Evolutionary conservation across 371 early-diverging fungal species (phyloP).

Genomic region (Apophysomyces trapeziformis): DNA sequence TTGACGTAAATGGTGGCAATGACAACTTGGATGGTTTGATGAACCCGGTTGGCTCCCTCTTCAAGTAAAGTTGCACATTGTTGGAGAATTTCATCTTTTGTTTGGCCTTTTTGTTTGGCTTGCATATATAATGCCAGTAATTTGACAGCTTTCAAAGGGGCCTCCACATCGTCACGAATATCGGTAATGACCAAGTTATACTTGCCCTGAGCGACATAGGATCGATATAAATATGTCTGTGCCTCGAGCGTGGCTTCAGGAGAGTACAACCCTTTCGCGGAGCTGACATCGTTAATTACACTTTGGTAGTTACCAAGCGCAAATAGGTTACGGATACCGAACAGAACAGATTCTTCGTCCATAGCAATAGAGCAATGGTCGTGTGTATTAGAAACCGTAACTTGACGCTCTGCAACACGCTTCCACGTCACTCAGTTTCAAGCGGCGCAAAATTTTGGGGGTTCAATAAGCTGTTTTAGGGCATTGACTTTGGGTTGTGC

Average conservation of each 20-base stretch:
- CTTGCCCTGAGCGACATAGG: conserved; percentile 71
- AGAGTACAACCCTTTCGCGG: conserved; percentile 43
- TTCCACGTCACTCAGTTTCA: no score
- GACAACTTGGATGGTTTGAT: conserved; percentile 52
- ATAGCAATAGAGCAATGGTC: conserved; percentile 18
- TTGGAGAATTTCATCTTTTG: conserved; percentile 32
- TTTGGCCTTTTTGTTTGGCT: conserved; percentile 39
- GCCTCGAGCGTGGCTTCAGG: conserved; percentile 58
- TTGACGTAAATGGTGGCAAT: conserved; percentile 50
- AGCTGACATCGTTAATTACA: conserved; percentile 72
- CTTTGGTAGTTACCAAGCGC: conserved; percentile 70
- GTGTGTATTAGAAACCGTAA: background rate
- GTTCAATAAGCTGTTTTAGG: no score
- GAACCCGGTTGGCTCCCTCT: conserved; percentile 47
- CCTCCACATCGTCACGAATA: conserved; percentile 49
- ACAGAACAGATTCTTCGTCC: conserved; percentile 67
- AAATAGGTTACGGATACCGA: conserved; percentile 70
- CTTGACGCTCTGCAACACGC: no score
- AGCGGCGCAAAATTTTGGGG: no score
- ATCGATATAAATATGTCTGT: conserved; percentile 62
- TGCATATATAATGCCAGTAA: conserved; percentile 59
- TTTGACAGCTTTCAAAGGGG: conserved; percentile 55
- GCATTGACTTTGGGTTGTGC: no score
- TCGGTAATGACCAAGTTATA: conserved; percentile 64
- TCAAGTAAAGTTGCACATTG: conserved; percentile 50